phyloP scores from a whole-genome alignment of 176 grass and related monocot species.

The Phragmites australis region DNA sequence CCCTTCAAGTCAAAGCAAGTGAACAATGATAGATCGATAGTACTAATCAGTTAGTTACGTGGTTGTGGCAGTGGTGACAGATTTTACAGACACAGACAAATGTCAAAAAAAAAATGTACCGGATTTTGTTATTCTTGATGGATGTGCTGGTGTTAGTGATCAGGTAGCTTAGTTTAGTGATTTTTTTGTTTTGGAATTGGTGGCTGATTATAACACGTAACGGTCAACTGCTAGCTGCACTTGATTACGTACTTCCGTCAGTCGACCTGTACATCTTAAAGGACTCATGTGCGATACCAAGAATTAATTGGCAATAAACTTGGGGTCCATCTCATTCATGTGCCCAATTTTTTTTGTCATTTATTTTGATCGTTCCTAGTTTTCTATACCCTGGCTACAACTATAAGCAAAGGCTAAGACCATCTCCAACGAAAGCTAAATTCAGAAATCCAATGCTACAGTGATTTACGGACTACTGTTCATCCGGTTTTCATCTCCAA shows the following conservation, averaged over 20 bases:
- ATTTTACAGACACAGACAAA: background rate
- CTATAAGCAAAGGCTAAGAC: too few relatives aligned
- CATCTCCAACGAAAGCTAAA: too few relatives aligned
- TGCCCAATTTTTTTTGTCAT: too few relatives aligned
- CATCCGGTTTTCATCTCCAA: too few relatives aligned
- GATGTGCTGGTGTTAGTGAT: background rate
- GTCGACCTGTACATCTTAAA: background rate
- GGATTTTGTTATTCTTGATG: background rate
- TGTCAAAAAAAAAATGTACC: background rate
- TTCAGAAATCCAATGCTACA: too few relatives aligned
- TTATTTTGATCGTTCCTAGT: too few relatives aligned
- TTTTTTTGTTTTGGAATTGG: background rate
- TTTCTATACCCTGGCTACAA: too few relatives aligned
- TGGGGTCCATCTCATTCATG: background rate
- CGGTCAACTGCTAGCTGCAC: background rate
- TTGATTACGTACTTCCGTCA: background rate
- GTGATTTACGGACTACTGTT: too few relatives aligned
- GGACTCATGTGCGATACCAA: background rate
- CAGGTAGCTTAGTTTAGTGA: background rate
- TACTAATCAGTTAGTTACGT: conserved; percentile 22
- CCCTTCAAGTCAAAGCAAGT: conserved; percentile 50
- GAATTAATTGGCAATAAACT: background rate
- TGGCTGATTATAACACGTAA: background rate
- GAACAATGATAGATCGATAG: background rate
- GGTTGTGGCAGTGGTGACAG: too few relatives aligned